A percentile compares a stretch with the other conserved stretches of the same genome.
Evolutionary conservation across 371 early-diverging fungal genomes (phyloP).

Genomic region (Smittium culicis): DNA sequence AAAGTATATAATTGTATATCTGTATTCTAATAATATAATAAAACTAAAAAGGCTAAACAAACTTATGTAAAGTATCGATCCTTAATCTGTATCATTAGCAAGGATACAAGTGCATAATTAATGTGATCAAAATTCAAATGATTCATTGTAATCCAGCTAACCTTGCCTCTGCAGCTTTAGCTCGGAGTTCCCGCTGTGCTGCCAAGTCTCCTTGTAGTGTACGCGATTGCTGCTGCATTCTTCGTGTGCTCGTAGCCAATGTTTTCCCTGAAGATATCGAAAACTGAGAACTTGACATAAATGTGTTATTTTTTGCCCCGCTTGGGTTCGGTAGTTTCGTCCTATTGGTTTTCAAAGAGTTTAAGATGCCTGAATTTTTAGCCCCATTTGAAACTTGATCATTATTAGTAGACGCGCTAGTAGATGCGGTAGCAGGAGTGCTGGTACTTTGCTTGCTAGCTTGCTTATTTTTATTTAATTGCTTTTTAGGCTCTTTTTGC

Average conservation of each 20-base stretch:
- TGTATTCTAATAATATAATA: too few relatives aligned
- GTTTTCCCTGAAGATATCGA: not conserved
- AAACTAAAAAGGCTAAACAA: too few relatives aligned
- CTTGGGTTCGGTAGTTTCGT: not conserved
- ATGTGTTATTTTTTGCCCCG: not conserved
- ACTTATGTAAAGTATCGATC: too few relatives aligned
- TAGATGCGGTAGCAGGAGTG: not conserved
- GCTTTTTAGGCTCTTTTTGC: not conserved
- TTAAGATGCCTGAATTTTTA: not conserved
- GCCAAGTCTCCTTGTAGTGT: slow-evolving; percentile 34
- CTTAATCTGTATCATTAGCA: too few relatives aligned
- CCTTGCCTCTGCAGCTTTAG: slow-evolving; percentile 6
- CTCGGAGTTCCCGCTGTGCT: slow-evolving; percentile 52
- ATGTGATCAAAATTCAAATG: too few relatives aligned
- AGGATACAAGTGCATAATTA: too few relatives aligned
- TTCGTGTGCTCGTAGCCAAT: not conserved
- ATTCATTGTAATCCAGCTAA: too few relatives aligned
- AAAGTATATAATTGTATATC: too few relatives aligned
- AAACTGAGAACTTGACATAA: not conserved
- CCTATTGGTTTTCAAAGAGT: not conserved
- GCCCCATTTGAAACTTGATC: not conserved
- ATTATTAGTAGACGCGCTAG: not conserved
- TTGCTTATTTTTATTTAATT: not conserved
- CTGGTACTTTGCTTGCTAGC: not conserved
- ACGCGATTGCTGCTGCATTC: not conserved